Base-by-base conservation (phyloP, 495 filamentous ascomycete species). In the Daldinia grandis region DNA sequence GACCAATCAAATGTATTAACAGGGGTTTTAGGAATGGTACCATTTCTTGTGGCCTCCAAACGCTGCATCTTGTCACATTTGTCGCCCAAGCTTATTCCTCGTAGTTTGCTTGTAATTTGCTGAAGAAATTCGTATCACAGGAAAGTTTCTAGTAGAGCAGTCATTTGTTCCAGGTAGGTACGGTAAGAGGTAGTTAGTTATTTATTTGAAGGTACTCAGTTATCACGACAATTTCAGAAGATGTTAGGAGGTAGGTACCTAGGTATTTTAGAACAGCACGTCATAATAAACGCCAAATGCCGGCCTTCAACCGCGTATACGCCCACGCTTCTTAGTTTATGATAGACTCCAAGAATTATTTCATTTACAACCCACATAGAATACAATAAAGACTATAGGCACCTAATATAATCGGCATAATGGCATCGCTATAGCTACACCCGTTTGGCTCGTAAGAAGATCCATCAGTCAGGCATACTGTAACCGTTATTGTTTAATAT, bases 11-110 rank as follows among this genome's bases (percentile, higher is more conserved):
- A 31, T 12, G 6, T 17, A 15, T 19, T 8, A 54, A 76, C 68
- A 58, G 62, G 75, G 73, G 58, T 64, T 9, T 37, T 19, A 49
- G 59, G 56, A 63, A 8, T n/a, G n/a, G 58, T 65, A 30, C 60
- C 56, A 19, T 28, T 63, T 69, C 37, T 69, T 56, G 40, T 31
- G 38, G 47, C 70, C 54, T 55, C 66, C 64, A 71, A 70, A 58
- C 58, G 64, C 24, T 47, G 38, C 64, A 57, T 57, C 35, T 68
- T 50, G 71, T 76, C 74, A 76, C 74, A 74, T 75, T 64, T 71
- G 55, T 70, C 66, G 69, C 69, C 42, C 42, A 47, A 1, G 42
- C 9, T 47, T 24, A 19, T 47, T 47, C 19, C 17, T 47, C 17
- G 42, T 24, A 3, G 42, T 47, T 47, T 3, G 42, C 42, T 3